A percentile compares a stretch with the other conserved stretches of the same genome.
Conservation (phyloP, 2,329 filamentous ascomycete species). For the Dactylellina leptospora region DNA sequence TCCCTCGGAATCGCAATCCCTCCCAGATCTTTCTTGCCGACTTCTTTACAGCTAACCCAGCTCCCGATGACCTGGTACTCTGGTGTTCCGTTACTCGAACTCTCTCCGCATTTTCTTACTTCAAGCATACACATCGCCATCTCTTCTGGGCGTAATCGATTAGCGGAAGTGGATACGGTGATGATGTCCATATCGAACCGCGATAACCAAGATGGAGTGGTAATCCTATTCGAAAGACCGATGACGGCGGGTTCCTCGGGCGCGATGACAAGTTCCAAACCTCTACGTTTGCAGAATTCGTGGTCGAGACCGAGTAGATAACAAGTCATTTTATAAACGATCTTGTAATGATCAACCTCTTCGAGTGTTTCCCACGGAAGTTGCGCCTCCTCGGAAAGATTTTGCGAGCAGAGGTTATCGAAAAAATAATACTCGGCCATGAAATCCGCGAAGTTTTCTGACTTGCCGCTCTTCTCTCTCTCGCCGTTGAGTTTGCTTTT, state of each 20-base stretch:
- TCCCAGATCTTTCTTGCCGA: conserved; percentile 40
- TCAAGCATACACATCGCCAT: conserved; percentile 49
- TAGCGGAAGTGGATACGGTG: conserved; percentile 41
- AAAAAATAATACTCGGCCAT: conserved; percentile 48
- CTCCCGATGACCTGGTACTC: conserved; percentile 45
- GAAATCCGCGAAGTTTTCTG: conserved; percentile 32
- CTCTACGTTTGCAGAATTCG: conserved; percentile 27
- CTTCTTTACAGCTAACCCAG: conserved; percentile 37
- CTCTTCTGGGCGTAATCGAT: conserved; percentile 15
- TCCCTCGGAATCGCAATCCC: conserved; percentile 49
- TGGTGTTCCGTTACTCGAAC: conserved; percentile 12
- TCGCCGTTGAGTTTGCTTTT: conserved; percentile 6
- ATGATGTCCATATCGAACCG: conserved; percentile 40
- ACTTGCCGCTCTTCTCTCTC: not conserved
- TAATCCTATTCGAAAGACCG: conserved; percentile 48
- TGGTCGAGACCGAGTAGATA: conserved; percentile 50
- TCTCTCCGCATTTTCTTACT: conserved; percentile 28
- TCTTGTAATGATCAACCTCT: conserved; percentile 39
- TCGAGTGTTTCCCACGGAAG: conserved; percentile 39
- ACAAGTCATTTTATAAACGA: conserved; percentile 39
- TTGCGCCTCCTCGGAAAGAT: conserved; percentile 34
- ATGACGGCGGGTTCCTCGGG: conserved; percentile 47
- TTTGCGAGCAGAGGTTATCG: conserved; percentile 47
- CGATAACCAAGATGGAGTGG: conserved; percentile 42
- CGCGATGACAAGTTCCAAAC: conserved; percentile 44